phyloP scores from a whole-genome alignment of 1,139 yeast genomes.

The Arxiozyma slooffiae region DNA sequence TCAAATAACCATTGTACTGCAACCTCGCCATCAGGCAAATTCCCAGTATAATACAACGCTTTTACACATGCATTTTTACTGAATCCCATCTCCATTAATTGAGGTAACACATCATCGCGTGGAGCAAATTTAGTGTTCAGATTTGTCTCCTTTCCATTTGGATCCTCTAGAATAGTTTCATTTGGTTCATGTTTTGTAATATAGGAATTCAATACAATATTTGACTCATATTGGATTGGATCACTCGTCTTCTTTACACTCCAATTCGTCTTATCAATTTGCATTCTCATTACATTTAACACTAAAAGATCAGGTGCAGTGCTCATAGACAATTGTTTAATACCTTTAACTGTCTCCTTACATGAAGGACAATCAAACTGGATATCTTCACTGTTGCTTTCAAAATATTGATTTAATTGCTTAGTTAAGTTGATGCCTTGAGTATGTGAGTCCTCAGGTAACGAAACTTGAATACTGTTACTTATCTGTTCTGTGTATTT shows the following conservation, averaged over 20 bases:
- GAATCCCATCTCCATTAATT: constrained; percentile 79
- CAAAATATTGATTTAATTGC: constrained; percentile 39
- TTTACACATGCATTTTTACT: constrained; percentile 53
- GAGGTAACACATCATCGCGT: constrained; percentile 44
- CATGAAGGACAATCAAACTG: constrained; percentile 67
- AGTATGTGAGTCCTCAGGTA: constrained; percentile 31
- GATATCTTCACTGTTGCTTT: constrained; percentile 43
- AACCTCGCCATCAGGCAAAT: constrained; percentile 53
- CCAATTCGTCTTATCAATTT: constrained; percentile 63
- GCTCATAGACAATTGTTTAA: constrained; percentile 46
- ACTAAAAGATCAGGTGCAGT: constrained; percentile 64
- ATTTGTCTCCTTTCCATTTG: constrained; percentile 29
- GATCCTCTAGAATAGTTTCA: constrained; percentile 36
- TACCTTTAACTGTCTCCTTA: constrained; percentile 30
- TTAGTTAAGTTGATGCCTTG: constrained; percentile 43
- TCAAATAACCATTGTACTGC: constrained; percentile 89
- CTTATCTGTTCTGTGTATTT: constrained; percentile 47
- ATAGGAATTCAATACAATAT: neutral
- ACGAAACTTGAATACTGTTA: constrained; percentile 61
- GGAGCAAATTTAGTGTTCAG: constrained; percentile 40
- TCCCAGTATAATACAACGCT: constrained; percentile 68
- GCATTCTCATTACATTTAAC: constrained; percentile 69
- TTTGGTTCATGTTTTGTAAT: constrained; percentile 16
- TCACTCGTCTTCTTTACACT: constrained; percentile 43
- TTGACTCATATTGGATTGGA: neutral